phyloP scores from a whole-genome alignment of 306 rosid genomes.

The Aeschynomene evenia region DNA sequence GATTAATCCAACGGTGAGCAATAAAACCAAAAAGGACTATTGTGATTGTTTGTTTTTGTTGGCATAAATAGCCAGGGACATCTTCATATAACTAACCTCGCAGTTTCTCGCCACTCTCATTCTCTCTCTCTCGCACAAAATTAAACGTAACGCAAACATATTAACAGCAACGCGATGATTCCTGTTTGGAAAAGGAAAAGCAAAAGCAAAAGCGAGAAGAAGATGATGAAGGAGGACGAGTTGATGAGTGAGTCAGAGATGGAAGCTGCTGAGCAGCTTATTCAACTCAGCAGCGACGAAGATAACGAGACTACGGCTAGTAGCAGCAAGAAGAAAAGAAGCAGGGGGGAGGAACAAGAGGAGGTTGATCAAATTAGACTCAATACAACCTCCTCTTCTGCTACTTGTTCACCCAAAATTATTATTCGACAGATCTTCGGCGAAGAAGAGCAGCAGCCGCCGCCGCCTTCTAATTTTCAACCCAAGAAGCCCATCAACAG shows the following conservation, averaged over 20 bases:
- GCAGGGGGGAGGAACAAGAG: not conserved
- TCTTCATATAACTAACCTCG: conserved; percentile 22
- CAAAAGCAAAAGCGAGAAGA: too few relatives aligned
- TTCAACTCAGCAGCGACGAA: conserved; percentile 58
- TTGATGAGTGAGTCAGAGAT: conserved; percentile 33
- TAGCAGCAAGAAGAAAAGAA: conserved; percentile 5
- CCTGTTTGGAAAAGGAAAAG: not conserved
- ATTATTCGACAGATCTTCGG: conserved; percentile 49
- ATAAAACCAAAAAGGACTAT: not conserved
- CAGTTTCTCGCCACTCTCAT: conserved; percentile 1
- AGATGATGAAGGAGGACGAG: not conserved
- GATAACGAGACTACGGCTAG: not conserved
- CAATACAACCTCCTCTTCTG: too few relatives aligned
- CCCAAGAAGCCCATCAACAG: conserved; percentile 44
- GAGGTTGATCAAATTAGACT: conserved; percentile 29
- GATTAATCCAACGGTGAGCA: not conserved
- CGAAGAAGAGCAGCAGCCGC: conserved; percentile 27
- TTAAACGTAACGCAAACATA: not conserved
- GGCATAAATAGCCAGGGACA: not conserved
- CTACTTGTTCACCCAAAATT: not conserved
- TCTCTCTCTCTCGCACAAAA: conserved; percentile 8
- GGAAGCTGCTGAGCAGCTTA: conserved; percentile 46
- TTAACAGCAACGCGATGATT: not conserved
- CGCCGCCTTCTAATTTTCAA: not conserved
- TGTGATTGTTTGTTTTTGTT: not conserved